Base-by-base conservation (phyloP, 1,139 yeast genomes). In the Debaryomycetaceae sp. region DNA sequence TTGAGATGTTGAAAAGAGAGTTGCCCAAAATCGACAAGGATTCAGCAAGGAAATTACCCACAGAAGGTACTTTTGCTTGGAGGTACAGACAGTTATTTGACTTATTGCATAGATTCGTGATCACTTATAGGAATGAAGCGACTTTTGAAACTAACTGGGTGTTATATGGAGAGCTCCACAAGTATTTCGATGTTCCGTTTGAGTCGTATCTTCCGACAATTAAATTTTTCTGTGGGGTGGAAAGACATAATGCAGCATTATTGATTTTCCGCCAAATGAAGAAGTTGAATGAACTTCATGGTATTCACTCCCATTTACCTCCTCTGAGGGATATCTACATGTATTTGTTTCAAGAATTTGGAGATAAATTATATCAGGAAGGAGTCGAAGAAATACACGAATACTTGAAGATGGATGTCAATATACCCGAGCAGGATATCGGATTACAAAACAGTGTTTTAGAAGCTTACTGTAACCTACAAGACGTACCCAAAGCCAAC, bases 281-380 rank as follows among this genome's bases (percentile, higher is more conserved):
- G 50, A 70, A 73, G 50, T 63, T 82, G 40, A 74, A 78, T 54
- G 82, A 82, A 58, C 67, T 76, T 17, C 82, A 80, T 42, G 85
- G 83, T 1, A 58, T 55, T 36, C 65, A 63, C 39, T 52, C 56
- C 36, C 59, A 65, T 48, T 56, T 75, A 6, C 81, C 85, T 9
- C 88, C 95, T 0, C 89, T 87, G 52, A 72, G 75, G 41, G 81
- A 81, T n/a, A 80, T 86, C 63, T 87, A 87, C 55, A 59, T 73
- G 49, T 76, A 78, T 53, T 63, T 87, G 24, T 80, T 87, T 56
- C 70, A 76, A 44, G 77, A 78, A 45, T 86, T 85, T 65, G 88
- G 91, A 1, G 67, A 73, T 40, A 68, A 70, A 44, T 65, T 76
- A 33, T 87, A 84, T 53, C 83, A 78, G 48, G 85, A 82, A 30